A percentile compares a stretch with the other conserved stretches of the same genome.
These are phyloP conservation scores for Penicillium dipodomyicola DNA, from an alignment of 495 filamentous ascomycete species.

Conservation along the genomic window DNA sequence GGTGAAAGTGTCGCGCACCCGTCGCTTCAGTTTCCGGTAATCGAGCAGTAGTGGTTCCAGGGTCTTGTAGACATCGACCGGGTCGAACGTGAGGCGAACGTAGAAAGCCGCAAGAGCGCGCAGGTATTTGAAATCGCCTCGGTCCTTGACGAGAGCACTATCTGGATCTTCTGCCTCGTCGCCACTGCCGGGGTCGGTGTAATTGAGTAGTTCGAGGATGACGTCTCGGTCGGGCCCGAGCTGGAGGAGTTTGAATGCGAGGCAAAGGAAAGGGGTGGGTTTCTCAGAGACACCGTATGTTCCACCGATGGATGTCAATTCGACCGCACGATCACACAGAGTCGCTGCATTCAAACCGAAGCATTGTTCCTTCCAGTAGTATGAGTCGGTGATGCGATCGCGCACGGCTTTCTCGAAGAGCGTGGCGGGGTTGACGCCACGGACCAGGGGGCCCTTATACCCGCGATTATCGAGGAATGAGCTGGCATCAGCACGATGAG, in stretches of 20 bases:
- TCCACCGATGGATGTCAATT: slow-evolving; percentile 79
- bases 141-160: slow-evolving; percentile 41
- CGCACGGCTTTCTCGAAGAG: slow-evolving; percentile 91
- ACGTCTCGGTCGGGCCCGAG: slow-evolving; percentile 76
- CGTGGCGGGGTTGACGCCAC: slow-evolving; percentile 81
- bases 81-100: slow-evolving; percentile 80
- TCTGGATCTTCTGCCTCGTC: slow-evolving; percentile 31
- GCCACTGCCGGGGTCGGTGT: slow-evolving; percentile 44
- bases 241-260: slow-evolving; percentile 92
- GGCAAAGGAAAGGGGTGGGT: slow-evolving; percentile 89
- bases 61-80: slow-evolving; percentile 73
- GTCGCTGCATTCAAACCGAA: slow-evolving; percentile 92
- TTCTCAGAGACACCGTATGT: slow-evolving; percentile 78
- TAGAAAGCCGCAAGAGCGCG: slow-evolving; percentile 88
- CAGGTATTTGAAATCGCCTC: slow-evolving; percentile 85
- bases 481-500: slow-evolving; percentile 71
- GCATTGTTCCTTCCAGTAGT: slow-evolving; percentile 98
- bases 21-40: slow-evolving; percentile 73
- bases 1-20: slow-evolving; percentile 64
- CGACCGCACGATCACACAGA: slow-evolving; percentile 84
- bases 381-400: slow-evolving; percentile 89
- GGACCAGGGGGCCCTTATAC: slow-evolving; percentile 64
- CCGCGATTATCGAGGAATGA: slow-evolving; percentile 77
- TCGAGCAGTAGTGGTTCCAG: slow-evolving; percentile 85
- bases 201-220: slow-evolving; percentile 75